Evolutionary conservation across 176 grass and related monocot genomes (phyloP).

Genomic region (Triticum monococcum): DNA sequence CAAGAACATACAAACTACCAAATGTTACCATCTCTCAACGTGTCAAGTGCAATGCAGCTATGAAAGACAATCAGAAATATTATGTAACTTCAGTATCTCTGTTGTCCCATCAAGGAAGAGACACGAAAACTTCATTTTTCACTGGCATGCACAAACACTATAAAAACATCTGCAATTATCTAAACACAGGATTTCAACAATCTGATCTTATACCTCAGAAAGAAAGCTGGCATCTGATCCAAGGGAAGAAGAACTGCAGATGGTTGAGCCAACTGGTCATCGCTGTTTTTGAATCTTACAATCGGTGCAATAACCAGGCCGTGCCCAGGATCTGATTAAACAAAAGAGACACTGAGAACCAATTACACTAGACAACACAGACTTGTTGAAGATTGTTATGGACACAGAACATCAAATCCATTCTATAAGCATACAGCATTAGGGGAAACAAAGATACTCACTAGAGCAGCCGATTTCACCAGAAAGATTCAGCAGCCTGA

Average conservation of each 20-base stretch:
- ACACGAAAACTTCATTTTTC: background rate
- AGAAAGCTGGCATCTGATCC: conserved; percentile 81
- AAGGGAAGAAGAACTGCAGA: conserved; percentile 71
- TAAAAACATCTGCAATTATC: background rate
- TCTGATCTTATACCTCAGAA: conserved; percentile 52
- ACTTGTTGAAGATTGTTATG: conserved; percentile 1
- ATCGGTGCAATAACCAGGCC: conserved; percentile 75
- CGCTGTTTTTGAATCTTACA: conserved; percentile 50
- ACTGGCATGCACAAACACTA: conserved; percentile 3
- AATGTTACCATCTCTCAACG: conserved; percentile 28
- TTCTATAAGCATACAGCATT: conserved; percentile 12
- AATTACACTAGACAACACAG: conserved; percentile 11
- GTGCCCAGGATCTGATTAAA: conserved; percentile 75
- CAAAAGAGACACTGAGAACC: conserved; percentile 10
- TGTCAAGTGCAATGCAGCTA: background rate
- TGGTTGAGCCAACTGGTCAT: conserved; percentile 43
- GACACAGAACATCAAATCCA: background rate
- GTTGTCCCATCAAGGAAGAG: conserved; percentile 12
- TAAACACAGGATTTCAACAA: background rate
- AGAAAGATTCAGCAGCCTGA: conserved; percentile 85
- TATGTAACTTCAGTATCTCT: background rate
- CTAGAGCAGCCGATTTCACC: conserved; percentile 96
- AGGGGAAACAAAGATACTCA: conserved; percentile 47
- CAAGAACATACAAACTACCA: conserved; percentile 28
- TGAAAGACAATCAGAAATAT: background rate